Percentiles rank a stretch among this genome's conserved stretches.
phyloP scores from a whole-genome alignment of 2,329 filamentous ascomycete genomes.

The Pseudopyricularia javanii region DNA sequence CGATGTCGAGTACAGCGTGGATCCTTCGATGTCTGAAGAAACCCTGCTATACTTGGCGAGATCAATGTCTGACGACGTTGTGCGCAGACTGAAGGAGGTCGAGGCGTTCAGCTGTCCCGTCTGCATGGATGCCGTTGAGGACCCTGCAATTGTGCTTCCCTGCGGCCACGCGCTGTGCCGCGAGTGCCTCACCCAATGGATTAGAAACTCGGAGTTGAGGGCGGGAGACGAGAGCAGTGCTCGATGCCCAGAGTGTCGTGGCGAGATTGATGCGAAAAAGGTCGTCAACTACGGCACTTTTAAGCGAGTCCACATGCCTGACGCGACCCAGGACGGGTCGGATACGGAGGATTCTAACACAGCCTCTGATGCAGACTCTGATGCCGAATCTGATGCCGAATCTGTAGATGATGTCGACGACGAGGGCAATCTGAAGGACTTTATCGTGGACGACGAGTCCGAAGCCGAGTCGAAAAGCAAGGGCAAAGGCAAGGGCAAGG shows the following conservation, averaged over 20 bases:
- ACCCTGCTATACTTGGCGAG: slow-evolving; percentile 32
- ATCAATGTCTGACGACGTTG: slow-evolving; percentile 43
- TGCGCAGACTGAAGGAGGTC: slow-evolving; percentile 48
- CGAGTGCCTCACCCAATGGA: slow-evolving; percentile 62
- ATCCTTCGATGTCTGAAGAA: slow-evolving; percentile 33
- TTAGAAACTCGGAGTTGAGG: slow-evolving; percentile 44
- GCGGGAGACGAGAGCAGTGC: neutral
- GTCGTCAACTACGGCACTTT: slow-evolving; percentile 67
- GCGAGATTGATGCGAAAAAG: slow-evolving; percentile 49
- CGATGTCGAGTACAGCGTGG: slow-evolving; percentile 26
- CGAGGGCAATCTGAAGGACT: slow-evolving; percentile 33
- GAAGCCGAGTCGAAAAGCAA: neutral
- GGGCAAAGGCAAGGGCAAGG: slow-evolving; percentile 1
- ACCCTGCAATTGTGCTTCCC: slow-evolving; percentile 67
- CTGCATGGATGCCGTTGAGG: slow-evolving; percentile 64
- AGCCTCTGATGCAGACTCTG: slow-evolving; percentile 7
- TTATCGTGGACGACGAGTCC: slow-evolving; percentile 34
- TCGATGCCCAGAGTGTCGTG: slow-evolving; percentile 63
- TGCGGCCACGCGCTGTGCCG: slow-evolving; percentile 73
- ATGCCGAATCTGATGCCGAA: slow-evolving; percentile 9
- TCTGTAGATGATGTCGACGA: slow-evolving; percentile 16
- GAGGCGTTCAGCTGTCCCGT: slow-evolving; percentile 68
- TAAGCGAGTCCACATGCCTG: slow-evolving; percentile 56
- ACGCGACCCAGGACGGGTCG: slow-evolving; percentile 13
- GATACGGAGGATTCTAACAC: slow-evolving; percentile 5